These are phyloP conservation scores for Fusarium transvaalense DNA, from an alignment of 2,329 filamentous ascomycete genomes.

Conservation along the genomic window DNA sequence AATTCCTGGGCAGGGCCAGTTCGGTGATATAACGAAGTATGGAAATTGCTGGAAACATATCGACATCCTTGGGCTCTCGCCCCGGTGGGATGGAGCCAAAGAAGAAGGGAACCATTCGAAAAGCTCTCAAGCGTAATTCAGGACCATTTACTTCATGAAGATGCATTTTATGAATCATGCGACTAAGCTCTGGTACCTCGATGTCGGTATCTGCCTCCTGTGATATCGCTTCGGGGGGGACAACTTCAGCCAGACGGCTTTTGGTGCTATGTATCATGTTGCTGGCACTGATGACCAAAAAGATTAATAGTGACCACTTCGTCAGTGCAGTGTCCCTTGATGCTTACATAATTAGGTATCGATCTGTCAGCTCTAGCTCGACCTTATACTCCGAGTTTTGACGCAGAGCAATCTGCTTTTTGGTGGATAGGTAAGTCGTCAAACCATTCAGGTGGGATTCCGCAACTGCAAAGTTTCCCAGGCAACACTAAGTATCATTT, in stretches of 20 bases:
- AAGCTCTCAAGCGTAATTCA: not conserved
- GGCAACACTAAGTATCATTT: not conserved
- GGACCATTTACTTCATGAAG: not conserved
- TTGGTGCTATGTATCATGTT: not conserved
- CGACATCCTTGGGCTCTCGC: not conserved
- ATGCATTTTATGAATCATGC: not conserved
- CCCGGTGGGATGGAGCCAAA: not conserved
- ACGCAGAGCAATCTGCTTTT: not conserved
- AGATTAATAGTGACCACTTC: not conserved
- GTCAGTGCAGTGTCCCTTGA: rapidly evolving
- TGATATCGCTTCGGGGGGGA: not conserved
- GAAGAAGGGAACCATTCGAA: not conserved
- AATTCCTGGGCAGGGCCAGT: not conserved
- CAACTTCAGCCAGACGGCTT: not conserved
- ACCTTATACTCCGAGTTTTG: no score
- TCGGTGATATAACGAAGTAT: not conserved
- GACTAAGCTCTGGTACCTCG: not conserved
- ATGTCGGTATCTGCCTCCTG: not conserved
- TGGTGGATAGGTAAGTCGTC: not conserved
- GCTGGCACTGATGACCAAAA: not conserved
- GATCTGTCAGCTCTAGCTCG: not conserved
- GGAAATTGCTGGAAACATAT: not conserved
- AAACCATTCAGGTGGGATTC: not conserved
- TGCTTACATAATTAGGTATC: not conserved
- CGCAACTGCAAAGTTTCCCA: not conserved